phyloP scores from a whole-genome alignment of 176 grass and related monocot genomes.

The Saccharum spontaneum region DNA sequence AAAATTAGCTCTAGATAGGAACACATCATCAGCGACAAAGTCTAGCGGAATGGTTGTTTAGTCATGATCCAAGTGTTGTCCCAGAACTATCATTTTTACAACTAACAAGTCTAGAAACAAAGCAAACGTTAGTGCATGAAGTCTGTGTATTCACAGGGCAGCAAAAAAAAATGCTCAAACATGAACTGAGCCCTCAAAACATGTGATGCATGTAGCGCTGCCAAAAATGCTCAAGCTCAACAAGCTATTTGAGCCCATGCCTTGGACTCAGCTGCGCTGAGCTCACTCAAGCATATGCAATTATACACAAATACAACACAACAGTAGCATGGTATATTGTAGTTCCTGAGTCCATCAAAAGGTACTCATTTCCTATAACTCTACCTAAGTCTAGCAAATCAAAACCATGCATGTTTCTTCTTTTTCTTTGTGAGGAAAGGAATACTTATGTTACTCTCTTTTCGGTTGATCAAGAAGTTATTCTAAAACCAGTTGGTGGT shows the following conservation, averaged over 20 bases:
- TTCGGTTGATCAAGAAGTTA: conserved; percentile 21
- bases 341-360: not conserved
- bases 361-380: not conserved
- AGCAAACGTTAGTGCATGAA: not conserved
- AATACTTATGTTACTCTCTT: conserved; percentile 17
- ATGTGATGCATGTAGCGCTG: not conserved
- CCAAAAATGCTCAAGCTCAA: not conserved
- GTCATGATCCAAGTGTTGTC: not conserved
- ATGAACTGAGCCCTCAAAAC: too few species aligned
- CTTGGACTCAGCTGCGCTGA: not conserved
- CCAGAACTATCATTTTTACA: not conserved
- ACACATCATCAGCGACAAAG: not conserved
- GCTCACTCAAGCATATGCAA: not conserved
- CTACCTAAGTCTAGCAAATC: not conserved
- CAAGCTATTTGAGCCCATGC: not conserved
- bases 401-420: conserved; percentile 4
- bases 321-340: not conserved
- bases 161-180: not conserved
- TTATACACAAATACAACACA: not conserved
- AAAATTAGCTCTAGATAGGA: conserved; percentile 2
- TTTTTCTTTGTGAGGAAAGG: not conserved
- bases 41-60: not conserved
- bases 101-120: not conserved
- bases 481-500: conserved; percentile 18
- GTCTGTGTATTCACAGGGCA: not conserved